A percentile compares a stretch with the other conserved stretches of the same genome.
Conservation (phyloP, 352 stramenopile species). For the Phytophthora ohioensis region DNA sequence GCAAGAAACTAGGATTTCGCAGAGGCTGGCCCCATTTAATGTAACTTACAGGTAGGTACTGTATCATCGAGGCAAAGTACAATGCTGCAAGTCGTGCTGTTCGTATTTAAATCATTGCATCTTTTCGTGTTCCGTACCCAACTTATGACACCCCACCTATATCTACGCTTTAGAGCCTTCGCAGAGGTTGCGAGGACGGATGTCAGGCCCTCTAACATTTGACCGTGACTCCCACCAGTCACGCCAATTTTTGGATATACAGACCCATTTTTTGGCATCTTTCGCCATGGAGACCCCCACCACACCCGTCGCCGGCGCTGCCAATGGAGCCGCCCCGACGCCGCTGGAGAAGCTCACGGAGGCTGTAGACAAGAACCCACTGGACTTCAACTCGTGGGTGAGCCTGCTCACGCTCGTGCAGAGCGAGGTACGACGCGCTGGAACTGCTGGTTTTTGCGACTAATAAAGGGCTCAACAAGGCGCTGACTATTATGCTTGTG, state of each 20-base stretch:
- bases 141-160: conserved; percentile 21
- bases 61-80: too few relatives aligned
- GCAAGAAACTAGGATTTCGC: conserved; percentile 44
- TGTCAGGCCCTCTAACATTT: conserved; percentile 17
- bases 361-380: conserved; percentile 67
- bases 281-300: conserved; percentile 35
- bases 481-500: not conserved
- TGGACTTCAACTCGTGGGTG: conserved; percentile 87
- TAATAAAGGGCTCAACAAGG: not conserved
- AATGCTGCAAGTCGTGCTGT: not conserved
- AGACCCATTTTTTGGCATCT: too few relatives aligned
- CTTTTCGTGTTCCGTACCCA: conserved; percentile 16
- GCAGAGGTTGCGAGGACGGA: conserved; percentile 6
- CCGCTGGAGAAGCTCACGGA: conserved; percentile 62
- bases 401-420: conserved; percentile 76
- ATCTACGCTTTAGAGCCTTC: conserved; percentile 8
- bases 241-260: not conserved
- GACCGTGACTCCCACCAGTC: conserved; percentile 33
- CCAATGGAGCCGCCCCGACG: conserved; percentile 26
- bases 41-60: not conserved
- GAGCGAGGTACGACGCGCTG: conserved; percentile 52
- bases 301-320: conserved; percentile 12
- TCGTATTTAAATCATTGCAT: conserved; percentile 18
- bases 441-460: not conserved
- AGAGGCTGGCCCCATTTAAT: conserved; percentile 22